These are phyloP conservation scores for Arbutus unedo DNA, from an alignment of 148 eudicot genomes.

Conservation along the genomic window DNA sequence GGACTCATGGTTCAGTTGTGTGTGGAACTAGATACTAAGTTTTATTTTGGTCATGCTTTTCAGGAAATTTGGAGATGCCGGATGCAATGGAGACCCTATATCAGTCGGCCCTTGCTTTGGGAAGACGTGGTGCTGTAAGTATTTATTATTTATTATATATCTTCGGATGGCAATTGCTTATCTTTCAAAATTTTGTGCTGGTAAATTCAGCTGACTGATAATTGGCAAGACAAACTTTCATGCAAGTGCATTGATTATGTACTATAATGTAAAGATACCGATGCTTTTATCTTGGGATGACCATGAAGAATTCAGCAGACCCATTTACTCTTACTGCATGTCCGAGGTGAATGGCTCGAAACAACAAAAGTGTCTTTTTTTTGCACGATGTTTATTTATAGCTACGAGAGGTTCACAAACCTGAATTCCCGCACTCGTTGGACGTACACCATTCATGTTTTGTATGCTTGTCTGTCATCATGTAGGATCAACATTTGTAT, in stretches of 20 bases:
- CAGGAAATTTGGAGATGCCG: constrained; percentile 75
- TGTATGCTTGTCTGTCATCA: neutral
- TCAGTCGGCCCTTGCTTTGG: constrained; percentile 74
- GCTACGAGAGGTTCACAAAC: neutral
- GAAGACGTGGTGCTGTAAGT: constrained; percentile 83
- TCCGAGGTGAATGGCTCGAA: constrained; percentile 4
- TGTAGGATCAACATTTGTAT: neutral
- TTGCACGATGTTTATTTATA: neutral
- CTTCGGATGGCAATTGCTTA: neutral
- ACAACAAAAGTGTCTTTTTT: neutral
- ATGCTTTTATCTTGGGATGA: neutral
- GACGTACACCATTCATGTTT: neutral
- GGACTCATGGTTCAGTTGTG: neutral
- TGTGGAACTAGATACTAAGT: neutral
- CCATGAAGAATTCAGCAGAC: neutral
- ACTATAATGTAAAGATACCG: neutral
- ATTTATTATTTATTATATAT: constrained; percentile 14
- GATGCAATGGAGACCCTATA: constrained; percentile 88
- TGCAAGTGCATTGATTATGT: neutral
- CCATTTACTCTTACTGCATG: neutral
- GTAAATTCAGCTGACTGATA: neutral
- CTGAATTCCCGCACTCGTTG: neutral
- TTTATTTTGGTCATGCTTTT: constrained; percentile 17
- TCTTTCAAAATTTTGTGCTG: neutral
- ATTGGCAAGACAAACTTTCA: neutral